Percentiles rank a stretch among this genome's conserved stretches.
Evolutionary conservation across 192 early-diverging fungal species (phyloP).

Genomic region (Dissophora globulifera): DNA sequence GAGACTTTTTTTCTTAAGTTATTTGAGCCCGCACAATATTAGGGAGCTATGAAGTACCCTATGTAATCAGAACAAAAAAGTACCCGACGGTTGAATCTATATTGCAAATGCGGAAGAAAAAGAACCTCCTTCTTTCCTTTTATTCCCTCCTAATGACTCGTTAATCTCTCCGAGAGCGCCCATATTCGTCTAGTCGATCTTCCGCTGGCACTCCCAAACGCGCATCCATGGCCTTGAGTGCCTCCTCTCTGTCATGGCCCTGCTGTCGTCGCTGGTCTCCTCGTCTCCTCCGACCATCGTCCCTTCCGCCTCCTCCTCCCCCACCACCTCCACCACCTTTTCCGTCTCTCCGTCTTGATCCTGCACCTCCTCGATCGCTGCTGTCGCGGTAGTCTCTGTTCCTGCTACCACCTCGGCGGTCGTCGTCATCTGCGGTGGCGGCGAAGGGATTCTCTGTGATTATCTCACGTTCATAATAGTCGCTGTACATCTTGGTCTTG

Average conservation of each 20-base stretch:
- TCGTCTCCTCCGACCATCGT: not conserved
- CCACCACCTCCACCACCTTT: not conserved
- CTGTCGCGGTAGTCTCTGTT: too few species aligned
- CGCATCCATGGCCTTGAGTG: constrained; percentile 30
- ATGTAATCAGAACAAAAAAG: too few species aligned
- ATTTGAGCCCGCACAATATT: too few species aligned
- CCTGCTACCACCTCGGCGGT: too few species aligned
- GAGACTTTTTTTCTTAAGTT: too few species aligned
- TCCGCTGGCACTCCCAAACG: constrained; percentile 29
- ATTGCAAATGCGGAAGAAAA: too few species aligned
- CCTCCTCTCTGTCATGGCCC: constrained; percentile 19
- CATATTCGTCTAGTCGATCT: constrained; percentile 35
- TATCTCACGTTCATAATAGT: constrained; percentile 42
- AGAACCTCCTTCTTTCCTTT: too few species aligned
- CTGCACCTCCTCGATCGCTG: too few species aligned
- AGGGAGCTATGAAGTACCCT: too few species aligned
- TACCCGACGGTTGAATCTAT: too few species aligned
- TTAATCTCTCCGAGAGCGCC: constrained; percentile 25
- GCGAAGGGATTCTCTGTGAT: constrained; percentile 13
- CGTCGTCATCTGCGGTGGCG: not conserved
- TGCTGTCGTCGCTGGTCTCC: constrained; percentile 5
- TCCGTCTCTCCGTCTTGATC: constrained; percentile 7
- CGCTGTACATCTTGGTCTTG: constrained; percentile 44
- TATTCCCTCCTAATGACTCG: too few species aligned
- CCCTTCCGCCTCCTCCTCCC: not conserved